Percentiles rank a stretch among this genome's conserved stretches.
phyloP scores from a whole-genome alignment of 139 green algal genomes.

The Chlamydomonas sp. region DNA sequence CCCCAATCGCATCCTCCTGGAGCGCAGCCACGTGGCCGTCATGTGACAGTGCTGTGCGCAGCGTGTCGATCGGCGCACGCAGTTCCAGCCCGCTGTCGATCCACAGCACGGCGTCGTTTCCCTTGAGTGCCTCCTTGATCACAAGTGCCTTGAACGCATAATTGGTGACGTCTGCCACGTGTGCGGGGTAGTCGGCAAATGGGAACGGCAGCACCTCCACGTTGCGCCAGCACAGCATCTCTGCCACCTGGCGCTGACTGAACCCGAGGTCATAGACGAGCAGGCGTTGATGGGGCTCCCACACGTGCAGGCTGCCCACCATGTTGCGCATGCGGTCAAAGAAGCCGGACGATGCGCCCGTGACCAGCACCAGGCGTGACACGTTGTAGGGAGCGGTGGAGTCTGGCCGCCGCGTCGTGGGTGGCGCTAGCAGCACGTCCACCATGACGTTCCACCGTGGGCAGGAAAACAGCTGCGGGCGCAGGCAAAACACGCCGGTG shows the following conservation, averaged over 20 bases:
- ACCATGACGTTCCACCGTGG: constrained; percentile 10
- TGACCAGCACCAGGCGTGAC: constrained; percentile 25
- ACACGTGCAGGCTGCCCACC: constrained; percentile 24
- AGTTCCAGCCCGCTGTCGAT: constrained; percentile 35
- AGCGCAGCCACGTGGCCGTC: constrained; percentile 19
- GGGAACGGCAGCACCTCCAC: constrained; percentile 17
- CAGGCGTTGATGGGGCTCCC: constrained; percentile 24
- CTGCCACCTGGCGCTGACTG: constrained; percentile 17
- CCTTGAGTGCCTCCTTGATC: constrained; percentile 14
- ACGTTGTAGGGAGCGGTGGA: constrained; percentile 18
- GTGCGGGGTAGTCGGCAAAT: constrained; percentile 23
- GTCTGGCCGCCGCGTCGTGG: constrained; percentile 12
- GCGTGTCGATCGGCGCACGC: constrained; percentile 3
- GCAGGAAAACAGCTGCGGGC: constrained; percentile 9
- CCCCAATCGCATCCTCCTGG: constrained; percentile 21
- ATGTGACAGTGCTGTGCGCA: constrained; percentile 9
- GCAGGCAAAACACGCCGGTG: background rate
- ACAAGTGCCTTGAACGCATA: constrained; percentile 41
- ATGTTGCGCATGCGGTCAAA: constrained; percentile 37
- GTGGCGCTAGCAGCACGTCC: background rate
- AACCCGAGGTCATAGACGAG: constrained; percentile 39
- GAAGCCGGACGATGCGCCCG: constrained; percentile 26
- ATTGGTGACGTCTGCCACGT: constrained; percentile 28
- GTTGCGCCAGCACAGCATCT: constrained; percentile 24
- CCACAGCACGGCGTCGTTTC: constrained; percentile 23